These are phyloP conservation scores for Imleria badia DNA, from an alignment of 768 basidiomycete genomes.

Conservation along the genomic window DNA sequence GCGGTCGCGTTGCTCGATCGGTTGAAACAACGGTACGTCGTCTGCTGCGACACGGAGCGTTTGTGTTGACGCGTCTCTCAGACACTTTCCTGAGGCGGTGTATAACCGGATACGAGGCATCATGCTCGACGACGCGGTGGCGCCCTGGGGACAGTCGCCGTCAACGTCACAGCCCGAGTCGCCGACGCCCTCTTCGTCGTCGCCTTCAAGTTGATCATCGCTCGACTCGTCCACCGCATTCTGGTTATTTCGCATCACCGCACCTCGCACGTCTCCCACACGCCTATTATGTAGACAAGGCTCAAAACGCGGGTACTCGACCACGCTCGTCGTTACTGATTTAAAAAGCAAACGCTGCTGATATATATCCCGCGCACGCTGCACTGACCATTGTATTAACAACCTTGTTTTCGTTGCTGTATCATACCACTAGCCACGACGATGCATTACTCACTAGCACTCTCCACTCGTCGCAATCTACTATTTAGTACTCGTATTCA, in stretches of 20 bases:
- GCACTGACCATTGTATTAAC: no score
- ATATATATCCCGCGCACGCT: neutral
- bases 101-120: constrained; percentile 79
- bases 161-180: constrained; percentile 13
- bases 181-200: neutral
- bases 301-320: no score
- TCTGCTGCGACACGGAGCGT: no score
- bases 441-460: no score
- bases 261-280: neutral
- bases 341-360: no score
- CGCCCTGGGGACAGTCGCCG: constrained; percentile 39
- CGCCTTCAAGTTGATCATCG: constrained; percentile 8
- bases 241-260: neutral
- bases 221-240: neutral
- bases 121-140: constrained; percentile 65
- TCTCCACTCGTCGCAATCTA: no score
- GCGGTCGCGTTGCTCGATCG: constrained; percentile 71
- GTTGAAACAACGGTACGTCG: constrained; percentile 66
- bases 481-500: no score
- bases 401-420: neutral
- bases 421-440: constrained; percentile 23
- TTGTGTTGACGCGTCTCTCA: no score
- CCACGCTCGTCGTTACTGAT: no score
- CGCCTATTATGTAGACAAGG: no score
- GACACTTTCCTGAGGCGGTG: constrained; percentile 77